Conservation (phyloP, 306 rosid genomes). For the Acacia confusa region DNA sequence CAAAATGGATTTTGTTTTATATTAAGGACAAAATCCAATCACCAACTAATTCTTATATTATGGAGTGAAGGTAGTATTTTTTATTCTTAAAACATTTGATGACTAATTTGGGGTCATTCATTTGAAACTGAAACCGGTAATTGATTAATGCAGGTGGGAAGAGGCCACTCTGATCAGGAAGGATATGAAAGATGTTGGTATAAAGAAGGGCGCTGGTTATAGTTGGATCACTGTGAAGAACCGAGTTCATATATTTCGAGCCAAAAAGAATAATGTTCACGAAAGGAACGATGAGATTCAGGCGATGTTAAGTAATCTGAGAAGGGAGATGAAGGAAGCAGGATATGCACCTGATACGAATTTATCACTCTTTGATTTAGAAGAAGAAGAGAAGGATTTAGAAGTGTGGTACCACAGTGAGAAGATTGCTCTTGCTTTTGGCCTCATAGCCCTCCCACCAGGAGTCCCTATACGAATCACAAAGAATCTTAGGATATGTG, state of each 20-base stretch:
- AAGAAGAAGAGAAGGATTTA: conserved; percentile 73
- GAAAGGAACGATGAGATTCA: conserved; percentile 70
- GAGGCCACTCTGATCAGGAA: conserved; percentile 78
- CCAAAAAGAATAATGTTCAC: conserved; percentile 64
- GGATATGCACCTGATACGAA: conserved; percentile 69
- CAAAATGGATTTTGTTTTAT: too few species aligned
- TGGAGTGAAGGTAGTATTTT: background rate
- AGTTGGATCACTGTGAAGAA: conserved; percentile 84
- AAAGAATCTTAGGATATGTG: conserved; percentile 61
- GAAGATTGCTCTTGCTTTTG: conserved; percentile 80
- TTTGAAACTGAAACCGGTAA: conserved; percentile 13
- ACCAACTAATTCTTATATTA: too few species aligned
- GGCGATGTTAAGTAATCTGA: conserved; percentile 58
- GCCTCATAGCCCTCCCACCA: conserved; percentile 71
- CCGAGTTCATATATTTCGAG: conserved; percentile 65
- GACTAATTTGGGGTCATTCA: conserved; percentile 17
- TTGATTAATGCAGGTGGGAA: conserved; percentile 74
- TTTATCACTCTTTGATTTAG: conserved; percentile 70
- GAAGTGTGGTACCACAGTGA: conserved; percentile 86
- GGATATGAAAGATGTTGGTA: conserved; percentile 78
- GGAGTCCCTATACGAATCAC: conserved; percentile 64
- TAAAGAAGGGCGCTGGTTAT: conserved; percentile 71
- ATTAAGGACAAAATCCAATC: too few species aligned
- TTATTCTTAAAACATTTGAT: conserved; percentile 21
- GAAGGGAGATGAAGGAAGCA: conserved; percentile 60